Base-by-base conservation (phyloP, 306 rosid species). In the Rubus idaeus region DNA sequence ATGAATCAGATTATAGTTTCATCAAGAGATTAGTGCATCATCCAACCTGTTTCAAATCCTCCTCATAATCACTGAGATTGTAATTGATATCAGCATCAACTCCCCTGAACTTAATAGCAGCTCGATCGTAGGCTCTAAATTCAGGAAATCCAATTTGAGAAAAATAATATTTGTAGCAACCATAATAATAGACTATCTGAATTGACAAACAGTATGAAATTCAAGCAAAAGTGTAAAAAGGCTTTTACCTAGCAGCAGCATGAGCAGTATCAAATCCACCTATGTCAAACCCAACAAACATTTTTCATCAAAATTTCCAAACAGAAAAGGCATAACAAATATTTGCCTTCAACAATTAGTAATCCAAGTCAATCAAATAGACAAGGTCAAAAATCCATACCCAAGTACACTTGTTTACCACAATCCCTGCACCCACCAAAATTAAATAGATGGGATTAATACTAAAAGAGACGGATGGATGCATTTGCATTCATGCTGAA, bases 211-310 rank as follows among this genome's bases (percentile, higher is more conserved):
- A 72, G 42, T 41, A 71, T 53, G 8, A 41, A 61, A 30, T 14
- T 42, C 23, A 61, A 77, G 46, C 18, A 58, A 61, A 7, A 5
- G 51, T 20, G 18, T 53, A 45, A 23, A 5, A 73, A 37, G 52
- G 12, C 56, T 17, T 56, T 76, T 87, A 96, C 99, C 99, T 96
- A 57, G 99, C 99, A 30, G 99, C 99, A 44, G 97, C 91, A 84
- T 90, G 97, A 70, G 99, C 98, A 42, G 99, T 95, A 87, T 95
- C 99, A 81, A 95, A 95, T 65, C 99, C 99, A 89, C 99, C 99
- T 95, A 78, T 37, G 80, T 74, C 47, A 80, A 37, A 47, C 84
- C 85, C 80, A 87, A 74, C 58, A 77, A 55, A 62, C 21, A 69
- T 55, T 5, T 61, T 53, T 71, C 78, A 58, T 78, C 40, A 82